Evolutionary conservation across 257 asterid genomes (phyloP).

Genomic region (Haberlea rhodopensis): DNA sequence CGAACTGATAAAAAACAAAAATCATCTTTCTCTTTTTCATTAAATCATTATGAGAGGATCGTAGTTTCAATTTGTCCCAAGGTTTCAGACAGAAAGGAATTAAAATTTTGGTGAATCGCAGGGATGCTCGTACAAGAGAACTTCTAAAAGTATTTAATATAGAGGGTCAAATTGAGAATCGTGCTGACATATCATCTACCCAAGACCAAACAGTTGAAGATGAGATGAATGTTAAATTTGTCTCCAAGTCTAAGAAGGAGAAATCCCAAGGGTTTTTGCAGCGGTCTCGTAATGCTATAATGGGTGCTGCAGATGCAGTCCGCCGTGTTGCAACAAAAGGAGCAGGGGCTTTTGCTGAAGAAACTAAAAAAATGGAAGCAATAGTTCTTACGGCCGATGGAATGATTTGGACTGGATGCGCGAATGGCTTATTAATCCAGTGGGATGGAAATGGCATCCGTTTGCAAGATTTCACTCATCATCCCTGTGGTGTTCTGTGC

Average conservation of each 20-base stretch:
- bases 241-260: constrained; percentile 81
- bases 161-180: constrained; percentile 85
- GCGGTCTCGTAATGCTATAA: constrained; percentile 81
- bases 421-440: constrained; percentile 80
- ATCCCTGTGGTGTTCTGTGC: constrained; percentile 71
- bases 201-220: constrained; percentile 76
- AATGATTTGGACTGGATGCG: constrained; percentile 81
- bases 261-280: constrained; percentile 85
- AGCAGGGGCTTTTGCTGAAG: constrained; percentile 69
- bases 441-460: constrained; percentile 97
- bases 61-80: neutral
- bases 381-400: constrained; percentile 74
- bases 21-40: neutral
- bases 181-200: constrained; percentile 52
- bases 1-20: neutral
- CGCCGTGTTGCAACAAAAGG: constrained; percentile 85
- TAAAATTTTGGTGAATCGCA: constrained; percentile 30
- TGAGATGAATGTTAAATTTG: constrained; percentile 61
- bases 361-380: constrained; percentile 71
- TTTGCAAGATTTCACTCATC: constrained; percentile 66
- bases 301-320: constrained; percentile 99
- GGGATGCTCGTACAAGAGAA: constrained; percentile 96
- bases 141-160: constrained; percentile 72
- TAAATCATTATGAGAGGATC: neutral
- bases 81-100: neutral